Base-by-base conservation (phyloP, 257 asterid species). In the Craterostigma plantagineum region DNA sequence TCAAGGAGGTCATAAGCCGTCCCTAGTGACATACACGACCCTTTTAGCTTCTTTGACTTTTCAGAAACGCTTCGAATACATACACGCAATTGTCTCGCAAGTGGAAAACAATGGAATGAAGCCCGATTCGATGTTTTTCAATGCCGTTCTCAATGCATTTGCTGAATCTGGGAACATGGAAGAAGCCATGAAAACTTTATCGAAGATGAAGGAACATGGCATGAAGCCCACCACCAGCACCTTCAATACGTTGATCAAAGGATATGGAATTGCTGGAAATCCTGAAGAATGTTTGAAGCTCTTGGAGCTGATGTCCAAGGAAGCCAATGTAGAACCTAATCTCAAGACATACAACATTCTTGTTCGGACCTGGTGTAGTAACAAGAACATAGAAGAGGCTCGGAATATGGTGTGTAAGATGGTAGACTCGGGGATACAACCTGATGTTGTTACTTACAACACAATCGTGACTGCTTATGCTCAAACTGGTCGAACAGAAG, bases 151-250 rank as follows among this genome's bases (percentile, higher is more conserved):
- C 38, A 68, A 80, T 64, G 81, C 93, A 0, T 73, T 70, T 55
- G 59, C 93, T 14, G 82, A 77, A 69, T 68, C 82, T 8, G 82
- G 91, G 43, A 65, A 81, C 57, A 71, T 77, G 82, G 75, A 71
- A 43, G 79, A 71, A 52, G 86, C 93, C 49, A 56, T 71, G 70
- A 64, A 69, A 52, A 46, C 64, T 46, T 52, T 81, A 45, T 58
- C 50, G 8, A 56, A 58, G 63, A 77, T 81, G 91, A 71, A 73
- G 67, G 65, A 62, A 43, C 48, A 59, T 2, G 82, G 86, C 42
- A 66, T 69, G 45, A 69, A 68, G 46, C 86, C 77, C 18, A 56
- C 82, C 3, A 66, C 67, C 2, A 73, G 73, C 62, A 77, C 86
- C 18, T 69, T 62, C 59, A 80, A 77, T 50, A 76, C 79, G 2